phyloP scores from a whole-genome alignment of 345 rosid genomes.

The Acer campestre region DNA sequence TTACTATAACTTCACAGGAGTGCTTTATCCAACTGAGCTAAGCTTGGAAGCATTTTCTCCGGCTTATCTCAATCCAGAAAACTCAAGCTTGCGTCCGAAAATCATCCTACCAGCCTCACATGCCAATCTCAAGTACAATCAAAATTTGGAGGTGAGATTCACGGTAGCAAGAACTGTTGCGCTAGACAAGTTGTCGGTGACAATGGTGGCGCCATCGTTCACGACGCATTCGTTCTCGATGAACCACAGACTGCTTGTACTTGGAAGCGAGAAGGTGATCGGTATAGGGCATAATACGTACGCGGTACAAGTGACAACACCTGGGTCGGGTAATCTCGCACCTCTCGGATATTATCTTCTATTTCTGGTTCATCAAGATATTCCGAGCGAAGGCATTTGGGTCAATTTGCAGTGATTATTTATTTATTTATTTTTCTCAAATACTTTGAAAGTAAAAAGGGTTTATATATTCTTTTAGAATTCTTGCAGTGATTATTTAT shows the following conservation, averaged over 20 bases:
- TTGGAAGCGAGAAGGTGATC: slow-evolving; percentile 41
- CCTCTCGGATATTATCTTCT: slow-evolving; percentile 75
- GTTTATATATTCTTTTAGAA: no score
- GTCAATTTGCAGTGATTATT: slow-evolving; percentile 29
- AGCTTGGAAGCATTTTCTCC: slow-evolving; percentile 80
- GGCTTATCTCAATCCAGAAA: slow-evolving; percentile 42
- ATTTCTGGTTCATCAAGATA: slow-evolving; percentile 60
- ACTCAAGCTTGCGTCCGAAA: slow-evolving; percentile 44
- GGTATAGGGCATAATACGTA: slow-evolving; percentile 31
- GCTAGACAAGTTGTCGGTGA: slow-evolving; percentile 41
- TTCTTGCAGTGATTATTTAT: no score
- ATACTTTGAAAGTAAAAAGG: no score
- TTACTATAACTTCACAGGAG: slow-evolving; percentile 57
- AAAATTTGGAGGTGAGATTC: slow-evolving; percentile 37
- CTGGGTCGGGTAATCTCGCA: slow-evolving; percentile 51
- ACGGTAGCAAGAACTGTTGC: slow-evolving; percentile 24
- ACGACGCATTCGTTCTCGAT: slow-evolving; percentile 77
- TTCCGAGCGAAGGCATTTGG: slow-evolving; percentile 85
- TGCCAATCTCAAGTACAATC: slow-evolving; percentile 29
- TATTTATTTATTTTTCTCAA: no score
- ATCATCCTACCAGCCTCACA: slow-evolving; percentile 40
- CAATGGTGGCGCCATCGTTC: slow-evolving; percentile 72
- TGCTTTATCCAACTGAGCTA: slow-evolving; percentile 68
- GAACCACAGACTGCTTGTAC: slow-evolving; percentile 72
- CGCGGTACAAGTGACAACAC: slow-evolving; percentile 46